A percentile compares a stretch with the other conserved stretches of the same genome.
These are phyloP conservation scores for Globisporangium middletonii DNA, from an alignment of 352 stramenopile genomes.

Conservation along the genomic window DNA sequence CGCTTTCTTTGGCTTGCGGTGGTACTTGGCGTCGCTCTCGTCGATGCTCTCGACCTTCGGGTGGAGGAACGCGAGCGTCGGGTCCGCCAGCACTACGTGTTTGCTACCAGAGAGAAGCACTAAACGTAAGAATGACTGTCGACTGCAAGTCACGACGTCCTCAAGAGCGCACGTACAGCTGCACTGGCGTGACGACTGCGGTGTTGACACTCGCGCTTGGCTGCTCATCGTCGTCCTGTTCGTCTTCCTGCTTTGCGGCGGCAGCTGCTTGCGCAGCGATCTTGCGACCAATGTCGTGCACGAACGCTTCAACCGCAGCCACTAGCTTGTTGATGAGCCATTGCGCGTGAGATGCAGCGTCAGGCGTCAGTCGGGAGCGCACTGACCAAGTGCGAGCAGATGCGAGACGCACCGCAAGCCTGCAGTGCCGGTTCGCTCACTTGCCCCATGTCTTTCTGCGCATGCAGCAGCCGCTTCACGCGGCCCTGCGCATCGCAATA, in stretches of 20 bases:
- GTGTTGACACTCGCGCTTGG: neutral
- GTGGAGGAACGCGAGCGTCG: conserved; percentile 46
- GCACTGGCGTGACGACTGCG: conserved; percentile 39
- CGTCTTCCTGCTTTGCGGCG: neutral
- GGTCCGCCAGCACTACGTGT: conserved; percentile 33
- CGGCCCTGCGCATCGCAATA: conserved; percentile 23
- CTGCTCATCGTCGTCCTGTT: neutral
- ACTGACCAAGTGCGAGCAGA: neutral
- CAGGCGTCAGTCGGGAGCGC: neutral
- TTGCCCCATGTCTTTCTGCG: conserved; percentile 71
- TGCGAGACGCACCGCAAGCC: conserved; percentile 27
- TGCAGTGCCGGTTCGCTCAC: conserved; percentile 43
- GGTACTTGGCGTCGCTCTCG: conserved; percentile 55
- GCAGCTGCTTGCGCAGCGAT: conserved; percentile 23
- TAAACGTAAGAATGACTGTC: neutral
- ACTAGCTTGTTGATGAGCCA: conserved; percentile 19
- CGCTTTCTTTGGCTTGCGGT: conserved; percentile 17
- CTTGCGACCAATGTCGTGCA: conserved; percentile 44
- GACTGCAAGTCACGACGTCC: neutral
- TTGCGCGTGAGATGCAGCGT: neutral
- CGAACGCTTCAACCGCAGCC: conserved; percentile 50
- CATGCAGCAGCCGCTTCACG: conserved; percentile 60
- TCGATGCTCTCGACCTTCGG: conserved; percentile 48
- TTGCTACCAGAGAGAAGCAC: conserved; percentile 26
- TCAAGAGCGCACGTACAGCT: conserved; percentile 34